phyloP scores from a whole-genome alignment of 129 eudicot genomes.

The Flaveria robusta region DNA sequence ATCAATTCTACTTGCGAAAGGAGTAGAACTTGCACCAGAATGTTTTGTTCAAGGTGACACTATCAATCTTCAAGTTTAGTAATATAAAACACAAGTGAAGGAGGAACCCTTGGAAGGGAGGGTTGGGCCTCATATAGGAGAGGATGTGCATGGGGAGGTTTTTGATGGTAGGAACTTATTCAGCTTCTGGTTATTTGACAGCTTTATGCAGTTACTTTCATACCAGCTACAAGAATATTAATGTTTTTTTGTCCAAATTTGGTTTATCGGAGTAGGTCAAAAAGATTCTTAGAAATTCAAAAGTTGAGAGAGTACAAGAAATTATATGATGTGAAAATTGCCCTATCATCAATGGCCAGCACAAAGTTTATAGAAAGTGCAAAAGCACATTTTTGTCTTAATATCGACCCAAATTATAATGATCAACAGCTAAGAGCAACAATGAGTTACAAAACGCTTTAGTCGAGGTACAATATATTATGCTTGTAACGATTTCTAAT shows the following conservation, averaged over 20 bases:
- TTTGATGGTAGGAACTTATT: not conserved
- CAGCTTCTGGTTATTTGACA: not conserved
- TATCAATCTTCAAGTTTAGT: too few relatives aligned
- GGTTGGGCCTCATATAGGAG: too few relatives aligned
- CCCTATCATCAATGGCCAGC: slow-evolving; percentile 63
- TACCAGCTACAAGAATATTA: not conserved
- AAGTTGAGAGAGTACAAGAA: slow-evolving; percentile 81
- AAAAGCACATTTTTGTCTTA: slow-evolving; percentile 97
- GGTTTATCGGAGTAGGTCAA: slow-evolving; percentile 66
- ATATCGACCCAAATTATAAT: slow-evolving; percentile 91
- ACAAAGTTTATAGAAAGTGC: slow-evolving; percentile 80
- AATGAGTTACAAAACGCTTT: slow-evolving; percentile 43
- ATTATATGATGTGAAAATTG: slow-evolving; percentile 78
- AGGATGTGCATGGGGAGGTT: not conserved
- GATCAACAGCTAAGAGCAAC: slow-evolving; percentile 99
- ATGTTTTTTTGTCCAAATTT: slow-evolving; percentile 16
- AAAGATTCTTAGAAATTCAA: slow-evolving; percentile 91
- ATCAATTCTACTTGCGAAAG: too few relatives aligned
- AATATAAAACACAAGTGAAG: too few relatives aligned
- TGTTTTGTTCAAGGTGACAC: too few relatives aligned
- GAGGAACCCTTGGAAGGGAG: too few relatives aligned
- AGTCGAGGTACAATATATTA: not conserved
- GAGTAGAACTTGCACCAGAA: too few relatives aligned
- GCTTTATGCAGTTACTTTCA: not conserved
- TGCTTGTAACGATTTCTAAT: not conserved